A percentile compares a stretch with the other conserved stretches of the same genome.
These are phyloP conservation scores for Pugionium cornutum DNA, from an alignment of 345 rosid species.

Conservation along the genomic window DNA sequence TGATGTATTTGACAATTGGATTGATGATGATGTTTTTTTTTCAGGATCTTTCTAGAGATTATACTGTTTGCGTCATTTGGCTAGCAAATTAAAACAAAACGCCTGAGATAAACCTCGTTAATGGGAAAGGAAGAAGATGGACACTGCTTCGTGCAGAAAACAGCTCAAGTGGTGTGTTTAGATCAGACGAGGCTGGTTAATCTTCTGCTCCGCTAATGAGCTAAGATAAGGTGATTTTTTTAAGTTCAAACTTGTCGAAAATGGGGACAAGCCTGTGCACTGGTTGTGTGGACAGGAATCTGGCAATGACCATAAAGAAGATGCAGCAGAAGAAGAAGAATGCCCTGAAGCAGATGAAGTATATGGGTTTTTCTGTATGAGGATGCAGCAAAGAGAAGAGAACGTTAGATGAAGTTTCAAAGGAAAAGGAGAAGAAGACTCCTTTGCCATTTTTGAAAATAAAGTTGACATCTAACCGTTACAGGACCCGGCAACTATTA, in stretches of 20 bases:
- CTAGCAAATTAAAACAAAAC: background rate
- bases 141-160: conserved; percentile 19
- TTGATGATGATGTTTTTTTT: conserved; percentile 10
- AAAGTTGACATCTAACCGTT: conserved; percentile 26
- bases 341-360: conserved; percentile 4
- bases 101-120: conserved; percentile 26
- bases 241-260: conserved; percentile 20
- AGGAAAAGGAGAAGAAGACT: conserved; percentile 21
- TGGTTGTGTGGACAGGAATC: conserved; percentile 22
- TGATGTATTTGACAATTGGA: background rate
- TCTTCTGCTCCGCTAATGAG: conserved; percentile 25
- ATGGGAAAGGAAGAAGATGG: conserved; percentile 33
- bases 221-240: conserved; percentile 14
- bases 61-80: background rate
- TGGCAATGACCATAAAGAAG: conserved; percentile 7
- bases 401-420: background rate
- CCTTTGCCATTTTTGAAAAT: background rate
- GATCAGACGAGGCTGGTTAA: conserved; percentile 36
- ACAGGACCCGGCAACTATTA: conserved; percentile 32
- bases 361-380: conserved; percentile 8
- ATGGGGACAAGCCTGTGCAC: conserved; percentile 31
- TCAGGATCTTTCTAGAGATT: conserved; percentile 30
- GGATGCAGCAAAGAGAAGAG: conserved; percentile 27
- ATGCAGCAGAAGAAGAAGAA: background rate
- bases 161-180: conserved; percentile 34